A percentile compares a stretch with the other conserved stretches of the same genome.
phyloP scores from a whole-genome alignment of 2,329 filamentous ascomycete genomes.

The Didymella exigua region DNA sequence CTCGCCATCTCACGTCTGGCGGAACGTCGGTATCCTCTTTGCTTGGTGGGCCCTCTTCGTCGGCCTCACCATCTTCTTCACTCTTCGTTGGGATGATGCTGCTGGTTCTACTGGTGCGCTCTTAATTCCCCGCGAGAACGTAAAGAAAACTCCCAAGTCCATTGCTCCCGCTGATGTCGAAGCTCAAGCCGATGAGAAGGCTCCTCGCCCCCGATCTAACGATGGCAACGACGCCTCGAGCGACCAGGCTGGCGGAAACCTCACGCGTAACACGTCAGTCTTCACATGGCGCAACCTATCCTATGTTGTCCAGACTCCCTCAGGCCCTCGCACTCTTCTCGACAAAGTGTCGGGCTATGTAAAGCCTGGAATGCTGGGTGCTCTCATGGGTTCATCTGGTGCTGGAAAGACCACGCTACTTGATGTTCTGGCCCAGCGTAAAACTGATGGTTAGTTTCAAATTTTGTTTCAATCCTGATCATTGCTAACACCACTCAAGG shows the following conservation, averaged over 20 bases:
- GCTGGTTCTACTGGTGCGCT: constrained; percentile 60
- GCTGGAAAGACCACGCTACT: constrained; percentile 46
- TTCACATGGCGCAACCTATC: constrained; percentile 68
- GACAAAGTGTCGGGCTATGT: constrained; percentile 61
- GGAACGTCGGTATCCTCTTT: constrained; percentile 54
- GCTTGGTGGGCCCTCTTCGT: constrained; percentile 54
- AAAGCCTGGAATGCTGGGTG: constrained; percentile 56
- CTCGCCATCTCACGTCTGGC: constrained; percentile 34
- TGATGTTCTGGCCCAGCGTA: constrained; percentile 39
- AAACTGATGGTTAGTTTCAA: constrained; percentile 22
- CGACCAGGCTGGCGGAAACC: constrained; percentile 43
- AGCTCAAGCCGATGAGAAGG: constrained; percentile 40
- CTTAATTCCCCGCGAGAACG: constrained; percentile 61
- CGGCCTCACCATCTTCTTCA: constrained; percentile 63
- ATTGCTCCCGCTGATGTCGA: constrained; percentile 57
- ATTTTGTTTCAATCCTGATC: neutral
- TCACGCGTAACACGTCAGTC: constrained; percentile 68
- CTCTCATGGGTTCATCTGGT: constrained; percentile 41
- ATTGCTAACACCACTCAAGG: constrained; percentile 1
- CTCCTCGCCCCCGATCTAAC: neutral
- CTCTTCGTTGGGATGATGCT: constrained; percentile 61
- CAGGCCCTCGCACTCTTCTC: constrained; percentile 52
- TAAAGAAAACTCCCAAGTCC: constrained; percentile 26
- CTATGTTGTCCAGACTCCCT: constrained; percentile 60
- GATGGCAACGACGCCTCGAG: neutral